A percentile compares a stretch with the other conserved stretches of the same genome.
Evolutionary conservation across 2,329 filamentous ascomycete genomes (phyloP).

Genomic region (Simplicillium sp.): DNA sequence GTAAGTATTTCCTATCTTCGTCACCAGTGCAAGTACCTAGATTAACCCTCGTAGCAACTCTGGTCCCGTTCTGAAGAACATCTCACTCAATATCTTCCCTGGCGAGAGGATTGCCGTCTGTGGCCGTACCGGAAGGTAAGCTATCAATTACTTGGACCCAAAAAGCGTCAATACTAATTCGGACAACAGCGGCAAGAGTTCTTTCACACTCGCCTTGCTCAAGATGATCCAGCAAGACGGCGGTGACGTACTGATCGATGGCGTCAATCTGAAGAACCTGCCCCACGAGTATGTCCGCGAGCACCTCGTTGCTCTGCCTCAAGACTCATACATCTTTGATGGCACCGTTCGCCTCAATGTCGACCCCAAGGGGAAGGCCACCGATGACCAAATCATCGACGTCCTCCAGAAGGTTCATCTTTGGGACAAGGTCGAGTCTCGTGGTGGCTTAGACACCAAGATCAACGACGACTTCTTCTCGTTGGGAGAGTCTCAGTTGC

Average conservation of each 20-base stretch:
- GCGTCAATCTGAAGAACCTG: constrained; percentile 18
- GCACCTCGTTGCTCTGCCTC: constrained; percentile 29
- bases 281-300: constrained; percentile 10
- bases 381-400: constrained; percentile 24
- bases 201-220: not conserved
- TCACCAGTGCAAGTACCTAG: too few species aligned
- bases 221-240: constrained; percentile 18
- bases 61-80: constrained; percentile 2
- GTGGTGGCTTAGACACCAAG: constrained; percentile 19
- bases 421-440: constrained; percentile 23
- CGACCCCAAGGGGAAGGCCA: constrained; percentile 25
- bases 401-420: constrained; percentile 23
- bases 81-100: constrained; percentile 9
- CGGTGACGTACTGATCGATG: constrained; percentile 32
- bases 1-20: too few species aligned
- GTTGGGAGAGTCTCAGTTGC: not conserved
- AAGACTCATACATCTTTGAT: constrained; percentile 36
- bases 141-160: not conserved
- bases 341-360: constrained; percentile 35
- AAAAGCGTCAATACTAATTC: too few species aligned
- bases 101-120: constrained; percentile 14
- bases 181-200: constrained; percentile 35
- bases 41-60: too few species aligned
- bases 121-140: constrained; percentile 14
- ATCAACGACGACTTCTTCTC: not conserved